These are phyloP conservation scores for Lactarius indigo DNA, from an alignment of 768 basidiomycete species.

Conservation along the genomic window DNA sequence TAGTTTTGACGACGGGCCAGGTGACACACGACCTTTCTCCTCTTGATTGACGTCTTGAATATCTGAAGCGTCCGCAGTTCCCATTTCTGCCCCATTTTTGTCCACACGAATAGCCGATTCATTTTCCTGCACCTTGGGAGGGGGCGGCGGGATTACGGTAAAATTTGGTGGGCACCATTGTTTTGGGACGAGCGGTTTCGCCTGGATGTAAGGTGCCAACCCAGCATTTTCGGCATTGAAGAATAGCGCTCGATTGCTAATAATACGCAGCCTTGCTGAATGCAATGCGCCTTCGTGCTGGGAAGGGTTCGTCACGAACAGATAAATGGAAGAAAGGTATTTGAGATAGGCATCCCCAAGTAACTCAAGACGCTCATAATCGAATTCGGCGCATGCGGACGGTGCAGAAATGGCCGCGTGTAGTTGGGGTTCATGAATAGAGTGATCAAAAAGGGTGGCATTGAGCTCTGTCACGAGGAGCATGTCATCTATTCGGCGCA, in stretches of 20 bases:
- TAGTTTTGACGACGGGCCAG: not conserved
- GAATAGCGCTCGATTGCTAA: slow-evolving; percentile 70
- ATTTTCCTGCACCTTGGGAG: not conserved
- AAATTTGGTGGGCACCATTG: slow-evolving; percentile 59
- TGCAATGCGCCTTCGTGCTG: slow-evolving; percentile 68
- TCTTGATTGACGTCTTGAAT: not conserved
- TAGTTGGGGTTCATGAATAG: slow-evolving; percentile 58
- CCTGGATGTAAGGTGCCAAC: slow-evolving; percentile 71
- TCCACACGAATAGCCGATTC: not conserved
- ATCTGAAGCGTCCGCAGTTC: not conserved
- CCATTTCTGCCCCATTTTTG: not conserved
- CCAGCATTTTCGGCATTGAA: slow-evolving; percentile 51
- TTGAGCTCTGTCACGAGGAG: slow-evolving; percentile 79
- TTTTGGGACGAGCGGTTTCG: slow-evolving; percentile 64
- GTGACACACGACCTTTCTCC: not conserved
- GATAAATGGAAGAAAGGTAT: slow-evolving; percentile 67
- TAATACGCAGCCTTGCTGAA: slow-evolving; percentile 58
- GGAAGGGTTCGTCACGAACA: slow-evolving; percentile 65
- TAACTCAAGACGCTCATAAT: slow-evolving; percentile 84
- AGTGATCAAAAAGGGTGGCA: slow-evolving; percentile 56
- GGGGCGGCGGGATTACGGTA: slow-evolving; percentile 28
- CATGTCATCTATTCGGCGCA: slow-evolving; percentile 66
- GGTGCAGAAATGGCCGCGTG: slow-evolving; percentile 67
- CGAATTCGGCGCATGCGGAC: slow-evolving; percentile 61
- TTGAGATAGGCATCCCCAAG: slow-evolving; percentile 86